Percentiles rank a stretch among this genome's conserved stretches.
phyloP scores from a whole-genome alignment of 2,329 filamentous ascomycete species.

The Dactylellina sp. region DNA sequence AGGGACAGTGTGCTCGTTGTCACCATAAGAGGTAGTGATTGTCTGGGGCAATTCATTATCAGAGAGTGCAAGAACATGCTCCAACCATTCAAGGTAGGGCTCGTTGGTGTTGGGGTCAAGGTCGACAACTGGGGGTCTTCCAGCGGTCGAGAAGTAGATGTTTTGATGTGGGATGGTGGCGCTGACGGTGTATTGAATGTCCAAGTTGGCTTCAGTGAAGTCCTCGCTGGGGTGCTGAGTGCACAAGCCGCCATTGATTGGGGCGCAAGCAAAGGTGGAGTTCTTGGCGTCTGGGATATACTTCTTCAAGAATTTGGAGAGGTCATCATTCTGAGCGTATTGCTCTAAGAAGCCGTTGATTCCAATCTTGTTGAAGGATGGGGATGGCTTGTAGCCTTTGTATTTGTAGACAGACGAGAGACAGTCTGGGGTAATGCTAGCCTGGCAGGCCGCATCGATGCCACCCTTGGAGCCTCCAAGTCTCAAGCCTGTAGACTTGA shows the following conservation, averaged over 20 bases:
- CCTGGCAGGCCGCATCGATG: constrained; percentile 60
- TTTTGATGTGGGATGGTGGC: constrained; percentile 70
- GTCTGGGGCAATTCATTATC: constrained; percentile 70
- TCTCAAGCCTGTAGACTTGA: constrained; percentile 11
- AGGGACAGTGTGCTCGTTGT: constrained; percentile 75
- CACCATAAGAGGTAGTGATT: constrained; percentile 75
- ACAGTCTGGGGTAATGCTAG: constrained; percentile 62
- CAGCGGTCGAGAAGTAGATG: constrained; percentile 70
- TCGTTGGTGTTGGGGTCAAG: constrained; percentile 71
- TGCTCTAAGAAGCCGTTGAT: constrained; percentile 61
- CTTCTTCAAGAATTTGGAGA: constrained; percentile 65
- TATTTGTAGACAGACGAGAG: constrained; percentile 62
- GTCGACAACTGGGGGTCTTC: constrained; percentile 68
- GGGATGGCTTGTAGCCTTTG: constrained; percentile 47
- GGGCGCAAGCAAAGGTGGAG: constrained; percentile 64
- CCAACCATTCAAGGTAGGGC: constrained; percentile 74
- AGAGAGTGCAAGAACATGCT: constrained; percentile 69
- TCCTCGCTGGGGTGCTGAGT: constrained; percentile 64
- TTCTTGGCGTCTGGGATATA: constrained; percentile 66
- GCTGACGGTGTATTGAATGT: constrained; percentile 70
- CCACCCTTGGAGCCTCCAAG: neutral
- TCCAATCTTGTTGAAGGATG: constrained; percentile 57
- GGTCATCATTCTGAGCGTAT: constrained; percentile 63
- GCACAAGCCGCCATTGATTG: constrained; percentile 64
- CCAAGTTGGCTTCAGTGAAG: constrained; percentile 71